phyloP scores from a whole-genome alignment of 2,329 filamentous ascomycete species.

The Furcasterigmium sp. region DNA sequence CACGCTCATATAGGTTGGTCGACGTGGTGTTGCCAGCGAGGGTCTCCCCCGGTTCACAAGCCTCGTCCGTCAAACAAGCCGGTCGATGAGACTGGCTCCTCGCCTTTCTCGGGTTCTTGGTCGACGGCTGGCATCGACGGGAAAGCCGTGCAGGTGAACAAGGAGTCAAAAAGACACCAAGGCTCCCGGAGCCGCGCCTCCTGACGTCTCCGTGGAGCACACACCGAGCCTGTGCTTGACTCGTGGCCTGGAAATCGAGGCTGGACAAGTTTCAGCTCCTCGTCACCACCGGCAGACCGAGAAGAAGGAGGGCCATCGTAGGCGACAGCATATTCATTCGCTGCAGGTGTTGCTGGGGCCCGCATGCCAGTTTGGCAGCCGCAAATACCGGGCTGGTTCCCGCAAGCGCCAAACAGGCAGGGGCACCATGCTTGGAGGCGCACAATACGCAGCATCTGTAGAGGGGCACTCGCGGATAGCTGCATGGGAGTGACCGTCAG shows the following conservation, averaged over 20 bases:
- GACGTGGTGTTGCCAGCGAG: not conserved
- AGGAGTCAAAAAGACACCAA: not conserved
- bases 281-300: conserved; percentile 26
- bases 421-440: conserved; percentile 10
- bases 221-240: not conserved
- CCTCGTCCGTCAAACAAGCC: not conserved
- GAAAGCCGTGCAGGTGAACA: not conserved
- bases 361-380: conserved; percentile 30
- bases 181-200: not conserved
- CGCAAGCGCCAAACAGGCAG: conserved; percentile 33
- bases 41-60: not conserved
- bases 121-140: not conserved
- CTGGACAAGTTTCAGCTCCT: conserved; percentile 31
- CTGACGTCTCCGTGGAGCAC: not conserved
- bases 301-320: conserved; percentile 27
- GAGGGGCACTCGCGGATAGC: conserved; percentile 29
- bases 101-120: not conserved
- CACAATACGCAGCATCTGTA: conserved; percentile 6
- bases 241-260: conserved; percentile 19
- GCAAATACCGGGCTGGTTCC: conserved; percentile 30
- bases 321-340: conserved; percentile 32
- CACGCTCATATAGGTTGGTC: conserved; percentile 1
- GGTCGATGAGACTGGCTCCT: not conserved
- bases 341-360: conserved; percentile 20
- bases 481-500: conserved; percentile 39